phyloP scores from a whole-genome alignment of 2,329 filamentous ascomycete genomes.

The Thelonectria olida region DNA sequence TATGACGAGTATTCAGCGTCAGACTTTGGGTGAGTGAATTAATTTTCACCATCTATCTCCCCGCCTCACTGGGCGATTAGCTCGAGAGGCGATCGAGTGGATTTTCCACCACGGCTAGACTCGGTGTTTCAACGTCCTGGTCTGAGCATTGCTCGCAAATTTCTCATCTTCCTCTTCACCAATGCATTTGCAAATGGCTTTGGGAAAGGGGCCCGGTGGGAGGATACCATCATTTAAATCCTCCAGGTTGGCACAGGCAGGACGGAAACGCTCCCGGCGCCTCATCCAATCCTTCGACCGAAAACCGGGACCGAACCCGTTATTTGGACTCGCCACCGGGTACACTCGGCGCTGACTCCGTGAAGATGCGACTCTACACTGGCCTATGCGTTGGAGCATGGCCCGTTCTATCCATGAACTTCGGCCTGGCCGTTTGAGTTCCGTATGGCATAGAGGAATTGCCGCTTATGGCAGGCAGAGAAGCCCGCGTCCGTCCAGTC shows the following conservation, averaged over 20 bases:
- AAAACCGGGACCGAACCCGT: not conserved
- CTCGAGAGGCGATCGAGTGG: no score
- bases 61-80: no score
- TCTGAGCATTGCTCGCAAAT: not conserved
- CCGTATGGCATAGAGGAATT: not conserved
- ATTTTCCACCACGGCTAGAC: no score
- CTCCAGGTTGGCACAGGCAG: not conserved
- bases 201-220: not conserved
- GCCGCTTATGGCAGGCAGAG: not conserved
- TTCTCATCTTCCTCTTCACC: not conserved
- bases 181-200: not conserved
- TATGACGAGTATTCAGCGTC: not conserved
- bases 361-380: not conserved
- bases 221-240: not conserved
- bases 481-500: not conserved
- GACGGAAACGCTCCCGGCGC: not conserved
- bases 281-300: not conserved
- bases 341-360: not conserved
- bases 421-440: not conserved
- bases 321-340: not conserved
- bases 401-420: not conserved
- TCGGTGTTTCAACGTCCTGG: no score
- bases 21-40: not conserved
- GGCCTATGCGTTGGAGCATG: not conserved
- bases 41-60: not conserved